Evolutionary conservation across 176 grass and related monocot genomes (phyloP).

Genomic region (Puya raimondii): DNA sequence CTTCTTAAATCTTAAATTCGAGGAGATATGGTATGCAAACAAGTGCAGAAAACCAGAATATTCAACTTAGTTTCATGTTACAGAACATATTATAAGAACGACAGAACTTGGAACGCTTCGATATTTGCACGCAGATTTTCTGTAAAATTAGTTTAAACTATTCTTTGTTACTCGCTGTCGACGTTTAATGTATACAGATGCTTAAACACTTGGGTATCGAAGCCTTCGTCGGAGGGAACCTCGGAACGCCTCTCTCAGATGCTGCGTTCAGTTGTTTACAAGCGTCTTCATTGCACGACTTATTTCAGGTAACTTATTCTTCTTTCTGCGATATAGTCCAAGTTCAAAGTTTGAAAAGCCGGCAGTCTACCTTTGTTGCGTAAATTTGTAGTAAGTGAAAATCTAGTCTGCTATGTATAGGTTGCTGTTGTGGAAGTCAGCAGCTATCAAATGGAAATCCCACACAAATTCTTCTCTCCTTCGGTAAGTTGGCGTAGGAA

Average conservation of each 20-base stretch:
- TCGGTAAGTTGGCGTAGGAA: slow-evolving; percentile 1
- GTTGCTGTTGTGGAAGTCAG: slow-evolving; percentile 21
- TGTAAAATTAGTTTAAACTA: neutral
- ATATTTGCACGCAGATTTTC: no score
- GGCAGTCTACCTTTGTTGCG: neutral
- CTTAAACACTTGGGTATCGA: slow-evolving; percentile 12
- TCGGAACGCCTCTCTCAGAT: slow-evolving; percentile 17
- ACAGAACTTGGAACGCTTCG: no score
- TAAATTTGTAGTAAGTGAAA: neutral
- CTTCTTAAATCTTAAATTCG: no score
- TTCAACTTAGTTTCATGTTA: no score
- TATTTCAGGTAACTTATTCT: slow-evolving; percentile 5
- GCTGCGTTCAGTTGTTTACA: slow-evolving; percentile 5
- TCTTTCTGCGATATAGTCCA: neutral
- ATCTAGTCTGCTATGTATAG: neutral
- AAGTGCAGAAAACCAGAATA: no score
- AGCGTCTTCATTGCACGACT: slow-evolving; percentile 5
- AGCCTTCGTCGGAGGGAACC: slow-evolving; percentile 13
- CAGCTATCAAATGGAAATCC: slow-evolving; percentile 14
- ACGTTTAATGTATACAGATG: slow-evolving; percentile 6
- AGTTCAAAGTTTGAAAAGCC: neutral
- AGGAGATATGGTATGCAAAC: no score
- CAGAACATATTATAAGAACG: no score
- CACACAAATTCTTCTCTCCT: slow-evolving; percentile 5
- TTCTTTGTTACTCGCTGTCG: neutral